These are phyloP conservation scores for Dorcoceras hygrometricum DNA, from an alignment of 257 asterid genomes.

Conservation along the genomic window DNA sequence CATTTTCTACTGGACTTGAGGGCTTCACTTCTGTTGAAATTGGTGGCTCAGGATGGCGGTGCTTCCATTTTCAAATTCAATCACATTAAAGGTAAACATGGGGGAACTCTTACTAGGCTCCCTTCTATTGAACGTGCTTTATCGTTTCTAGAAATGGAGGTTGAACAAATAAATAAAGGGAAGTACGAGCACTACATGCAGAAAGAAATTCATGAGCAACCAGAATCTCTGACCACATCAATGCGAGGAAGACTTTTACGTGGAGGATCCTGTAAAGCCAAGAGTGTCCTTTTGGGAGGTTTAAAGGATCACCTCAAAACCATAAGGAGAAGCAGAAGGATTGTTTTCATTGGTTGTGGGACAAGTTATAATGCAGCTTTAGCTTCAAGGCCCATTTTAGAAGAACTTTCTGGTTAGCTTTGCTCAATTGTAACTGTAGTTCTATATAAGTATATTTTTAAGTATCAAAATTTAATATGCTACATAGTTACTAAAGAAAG, in stretches of 20 bases:
- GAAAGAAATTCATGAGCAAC: slow-evolving; percentile 97
- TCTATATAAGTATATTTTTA: background rate
- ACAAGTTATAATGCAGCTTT: slow-evolving; percentile 97
- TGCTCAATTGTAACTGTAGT: background rate
- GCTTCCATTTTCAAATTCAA: slow-evolving; percentile 83
- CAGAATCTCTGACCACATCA: slow-evolving; percentile 88
- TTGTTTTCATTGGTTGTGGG: slow-evolving; percentile 94
- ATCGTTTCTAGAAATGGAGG: slow-evolving; percentile 94
- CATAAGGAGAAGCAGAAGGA: slow-evolving; percentile 92
- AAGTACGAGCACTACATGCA: slow-evolving; percentile 96
- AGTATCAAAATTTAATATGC: too few species aligned
- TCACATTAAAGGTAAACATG: slow-evolving; percentile 45
- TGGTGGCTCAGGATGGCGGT: slow-evolving; percentile 71
- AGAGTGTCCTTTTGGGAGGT: slow-evolving; percentile 93
- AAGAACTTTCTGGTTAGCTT: slow-evolving; percentile 89
- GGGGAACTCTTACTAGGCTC: slow-evolving; percentile 57
- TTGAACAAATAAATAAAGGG: slow-evolving; percentile 95
- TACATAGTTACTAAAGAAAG: background rate
- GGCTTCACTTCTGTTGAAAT: slow-evolving; percentile 14
- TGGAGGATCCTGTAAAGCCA: slow-evolving; percentile 87
- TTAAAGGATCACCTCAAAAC: slow-evolving; percentile 91
- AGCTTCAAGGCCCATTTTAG: slow-evolving; percentile 89
- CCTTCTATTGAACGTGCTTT: slow-evolving; percentile 94
- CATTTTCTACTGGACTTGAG: background rate
- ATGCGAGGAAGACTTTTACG: slow-evolving; percentile 97